phyloP scores from a whole-genome alignment of 345 rosid genomes.

The Isatis tinctoria region DNA sequence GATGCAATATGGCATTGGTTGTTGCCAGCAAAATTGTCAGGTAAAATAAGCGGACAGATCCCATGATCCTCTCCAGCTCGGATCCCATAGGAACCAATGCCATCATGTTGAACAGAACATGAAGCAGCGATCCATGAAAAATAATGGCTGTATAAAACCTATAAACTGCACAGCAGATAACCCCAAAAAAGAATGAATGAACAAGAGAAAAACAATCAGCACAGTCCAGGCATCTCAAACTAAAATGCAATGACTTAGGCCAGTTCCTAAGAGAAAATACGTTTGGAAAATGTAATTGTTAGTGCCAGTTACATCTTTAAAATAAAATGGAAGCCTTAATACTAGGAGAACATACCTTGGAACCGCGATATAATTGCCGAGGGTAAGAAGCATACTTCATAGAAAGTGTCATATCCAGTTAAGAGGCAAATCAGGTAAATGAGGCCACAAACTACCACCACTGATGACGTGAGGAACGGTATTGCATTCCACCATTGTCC shows the following conservation, averaged over 20 bases:
- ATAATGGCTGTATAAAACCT: conserved; percentile 71
- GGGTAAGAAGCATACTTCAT: conserved; percentile 85
- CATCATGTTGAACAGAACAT: conserved; percentile 92
- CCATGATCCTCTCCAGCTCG: conserved; percentile 96
- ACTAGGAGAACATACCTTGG: conserved; percentile 53
- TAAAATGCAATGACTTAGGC: too few species aligned
- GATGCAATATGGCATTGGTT: conserved; percentile 77
- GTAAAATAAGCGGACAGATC: conserved; percentile 81
- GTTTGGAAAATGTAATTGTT: too few species aligned
- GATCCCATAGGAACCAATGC: conserved; percentile 96
- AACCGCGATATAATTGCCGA: conserved; percentile 59
- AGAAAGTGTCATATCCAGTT: conserved; percentile 80
- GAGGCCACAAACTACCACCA: conserved; percentile 63
- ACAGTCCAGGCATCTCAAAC: not conserved
- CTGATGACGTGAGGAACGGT: conserved; percentile 76
- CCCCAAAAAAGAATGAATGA: not conserved
- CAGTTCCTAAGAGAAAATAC: too few species aligned
- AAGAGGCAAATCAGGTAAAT: conserved; percentile 77
- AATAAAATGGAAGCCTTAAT: not conserved
- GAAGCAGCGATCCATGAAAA: conserved; percentile 90
- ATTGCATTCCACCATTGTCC: conserved; percentile 91
- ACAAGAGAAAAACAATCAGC: not conserved
- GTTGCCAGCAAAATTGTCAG: conserved; percentile 70
- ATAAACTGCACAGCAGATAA: conserved; percentile 57
- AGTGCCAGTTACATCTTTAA: too few species aligned